Base-by-base conservation (phyloP, 495 filamentous ascomycete genomes). In the Penicillium turbatum region DNA sequence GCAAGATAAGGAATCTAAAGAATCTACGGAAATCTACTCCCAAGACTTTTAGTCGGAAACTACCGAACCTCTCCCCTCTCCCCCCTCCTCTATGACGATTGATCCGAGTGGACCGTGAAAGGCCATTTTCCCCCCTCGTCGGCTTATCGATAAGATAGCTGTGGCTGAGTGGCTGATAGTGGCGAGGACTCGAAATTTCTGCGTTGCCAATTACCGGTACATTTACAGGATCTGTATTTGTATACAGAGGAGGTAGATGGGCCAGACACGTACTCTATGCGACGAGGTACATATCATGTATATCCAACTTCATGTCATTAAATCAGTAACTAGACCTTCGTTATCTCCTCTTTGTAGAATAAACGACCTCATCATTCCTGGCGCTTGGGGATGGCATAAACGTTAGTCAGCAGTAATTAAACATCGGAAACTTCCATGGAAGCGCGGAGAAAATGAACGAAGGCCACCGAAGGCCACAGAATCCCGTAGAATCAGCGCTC, bases 401-500 rank as follows among this genome's bases (percentile, higher is more conserved):
- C 31, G 24, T 61, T 38, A 54, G 54, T 58, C 56, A 58, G 42
- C 51, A 6, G n/a, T 36, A 46, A 36, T 54, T 45, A 45, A 38
- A n/a, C n/a, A n/a, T n/a, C n/a, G n/a, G n/a, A n/a, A 36, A 40
- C n/a, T 30, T 36, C 2, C 45, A 30, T 51, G 56, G 70, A 67
- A 67, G 29, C 49, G 24, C 51, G 40, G 59, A 57, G 60, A 64
- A 63, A 34, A 36, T 3, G 27, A 51, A 35, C 39, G 70, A 71
- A 71, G 34, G 24, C 31, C 51, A 59, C 73, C 67, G 72, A 75
- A 75, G 48, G 12, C 38, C 56, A 44, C 48, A 55, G 72, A 75
- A 75, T 56, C 50, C 47, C 48, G 53, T 60, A 31, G 59, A 68
- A 61, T 46, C 50, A 47, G 36, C 64, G 67, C 66, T 68, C 66